These are phyloP conservation scores for Luffa aegyptiaca DNA, from an alignment of 306 rosid species.

Conservation along the genomic window DNA sequence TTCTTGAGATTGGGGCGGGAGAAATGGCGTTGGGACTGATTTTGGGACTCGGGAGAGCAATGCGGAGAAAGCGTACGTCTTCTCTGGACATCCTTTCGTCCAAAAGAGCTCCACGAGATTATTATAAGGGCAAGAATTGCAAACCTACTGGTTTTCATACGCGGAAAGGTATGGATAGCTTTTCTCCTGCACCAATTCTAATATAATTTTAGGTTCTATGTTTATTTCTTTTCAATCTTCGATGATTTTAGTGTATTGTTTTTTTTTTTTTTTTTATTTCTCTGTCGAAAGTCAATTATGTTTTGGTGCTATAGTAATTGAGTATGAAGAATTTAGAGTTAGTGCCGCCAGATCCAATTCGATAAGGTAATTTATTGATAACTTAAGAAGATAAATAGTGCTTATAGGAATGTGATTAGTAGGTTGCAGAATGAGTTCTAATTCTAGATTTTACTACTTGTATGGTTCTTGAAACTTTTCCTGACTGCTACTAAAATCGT, in stretches of 20 bases:
- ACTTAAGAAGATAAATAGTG: background rate
- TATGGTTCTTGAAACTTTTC: background rate
- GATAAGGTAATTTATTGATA: background rate
- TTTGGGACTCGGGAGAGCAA: slow-evolving; percentile 25
- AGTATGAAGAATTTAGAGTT: background rate
- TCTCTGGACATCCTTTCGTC: slow-evolving; percentile 59
- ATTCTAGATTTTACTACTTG: background rate
- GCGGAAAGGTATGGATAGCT: slow-evolving; percentile 45
- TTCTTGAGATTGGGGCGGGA: background rate
- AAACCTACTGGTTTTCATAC: slow-evolving; percentile 85
- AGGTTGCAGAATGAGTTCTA: background rate
- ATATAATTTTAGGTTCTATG: background rate
- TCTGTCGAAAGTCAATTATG: background rate
- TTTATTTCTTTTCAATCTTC: background rate
- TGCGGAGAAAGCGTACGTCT: slow-evolving; percentile 32
- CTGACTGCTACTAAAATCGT: background rate
- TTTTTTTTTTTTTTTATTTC: background rate
- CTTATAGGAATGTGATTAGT: background rate
- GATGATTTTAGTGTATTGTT: too few relatives aligned
- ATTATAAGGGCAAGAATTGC: slow-evolving; percentile 85
- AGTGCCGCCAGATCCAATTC: background rate
- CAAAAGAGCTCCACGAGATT: slow-evolving; percentile 70
- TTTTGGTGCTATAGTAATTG: background rate
- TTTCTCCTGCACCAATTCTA: background rate
- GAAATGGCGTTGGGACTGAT: slow-evolving; percentile 32